A percentile compares a stretch with the other conserved stretches of the same genome.
These are phyloP conservation scores for Aspergillus pseudoterreus DNA, from an alignment of 2,329 filamentous ascomycete genomes.

Conservation along the genomic window DNA sequence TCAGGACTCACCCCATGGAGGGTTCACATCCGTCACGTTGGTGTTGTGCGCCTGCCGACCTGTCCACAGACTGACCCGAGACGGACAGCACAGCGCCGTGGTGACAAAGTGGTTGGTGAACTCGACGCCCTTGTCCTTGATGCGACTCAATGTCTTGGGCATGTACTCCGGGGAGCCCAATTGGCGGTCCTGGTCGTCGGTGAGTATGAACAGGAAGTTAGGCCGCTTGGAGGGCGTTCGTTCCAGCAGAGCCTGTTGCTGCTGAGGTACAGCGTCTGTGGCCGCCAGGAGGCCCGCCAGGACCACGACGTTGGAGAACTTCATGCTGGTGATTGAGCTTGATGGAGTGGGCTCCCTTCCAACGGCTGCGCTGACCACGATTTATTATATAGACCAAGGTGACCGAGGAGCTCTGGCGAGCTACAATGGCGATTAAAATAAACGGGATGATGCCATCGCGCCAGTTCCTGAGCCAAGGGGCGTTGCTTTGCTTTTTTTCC, in stretches of 20 bases:
- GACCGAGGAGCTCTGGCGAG: not conserved
- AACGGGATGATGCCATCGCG: constrained; percentile 12
- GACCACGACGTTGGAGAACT: constrained; percentile 6
- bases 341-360: not conserved
- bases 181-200: constrained; percentile 64
- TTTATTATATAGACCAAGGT: not conserved
- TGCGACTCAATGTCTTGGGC: constrained; percentile 54
- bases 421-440: constrained; percentile 1
- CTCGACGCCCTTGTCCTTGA: constrained; percentile 56
- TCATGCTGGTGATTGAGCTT: constrained; percentile 15
- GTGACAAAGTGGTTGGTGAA: constrained; percentile 65
- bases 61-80: constrained; percentile 62
- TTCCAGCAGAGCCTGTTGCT: constrained; percentile 12
- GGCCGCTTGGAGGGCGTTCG: constrained; percentile 24
- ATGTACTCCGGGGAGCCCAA: constrained; percentile 61
- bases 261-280: constrained; percentile 8
- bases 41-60: constrained; percentile 67
- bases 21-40: constrained; percentile 59
- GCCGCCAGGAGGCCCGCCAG: constrained; percentile 14
- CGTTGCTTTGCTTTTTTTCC: not conserved
- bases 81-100: constrained; percentile 64
- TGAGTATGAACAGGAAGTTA: constrained; percentile 65
- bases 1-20: constrained; percentile 48
- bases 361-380: no score
- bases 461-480: not conserved